Conservation (phyloP, 2,329 filamentous ascomycete species). For the Didymella sp. region DNA sequence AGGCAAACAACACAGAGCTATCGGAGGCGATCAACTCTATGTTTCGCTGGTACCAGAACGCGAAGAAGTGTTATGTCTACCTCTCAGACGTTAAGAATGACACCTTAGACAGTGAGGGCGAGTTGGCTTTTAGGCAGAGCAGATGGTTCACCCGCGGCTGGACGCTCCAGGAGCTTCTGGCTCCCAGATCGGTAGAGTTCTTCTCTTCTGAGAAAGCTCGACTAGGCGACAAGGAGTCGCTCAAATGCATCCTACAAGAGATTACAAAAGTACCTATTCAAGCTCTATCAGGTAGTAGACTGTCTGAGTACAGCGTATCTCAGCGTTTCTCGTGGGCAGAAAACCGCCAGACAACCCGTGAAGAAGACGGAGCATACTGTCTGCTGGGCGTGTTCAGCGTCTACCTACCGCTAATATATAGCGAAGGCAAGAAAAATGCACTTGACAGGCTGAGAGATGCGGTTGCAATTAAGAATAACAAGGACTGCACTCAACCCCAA, state of each 20-base stretch:
- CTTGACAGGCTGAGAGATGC: not conserved
- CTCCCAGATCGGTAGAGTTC: conserved; percentile 25
- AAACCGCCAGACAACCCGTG: conserved; percentile 20
- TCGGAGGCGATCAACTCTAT: conserved; percentile 1
- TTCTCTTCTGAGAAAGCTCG: conserved; percentile 18
- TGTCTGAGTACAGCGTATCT: conserved; percentile 21
- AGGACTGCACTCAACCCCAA: not conserved
- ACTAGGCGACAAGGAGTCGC: conserved; percentile 18
- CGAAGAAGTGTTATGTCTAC: not conserved
- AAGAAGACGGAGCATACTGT: conserved; percentile 28
- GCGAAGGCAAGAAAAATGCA: conserved; percentile 24
- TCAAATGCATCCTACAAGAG: conserved; percentile 6
- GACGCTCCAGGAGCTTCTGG: conserved; percentile 27
- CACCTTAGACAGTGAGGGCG: not conserved
- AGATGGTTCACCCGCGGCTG: conserved; percentile 19
- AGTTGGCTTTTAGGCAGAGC: not conserved
- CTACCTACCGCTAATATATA: conserved; percentile 29
- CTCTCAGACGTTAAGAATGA: not conserved
- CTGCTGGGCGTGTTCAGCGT: conserved; percentile 24
- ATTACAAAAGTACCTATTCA: conserved; percentile 13
- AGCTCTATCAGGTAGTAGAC: conserved; percentile 8
- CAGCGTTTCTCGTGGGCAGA: conserved; percentile 26
- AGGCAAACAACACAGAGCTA: conserved; percentile 1
- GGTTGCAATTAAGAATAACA: not conserved
- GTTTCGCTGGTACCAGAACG: not conserved